A percentile compares a stretch with the other conserved stretches of the same genome.
Conservation (phyloP, 2,329 filamentous ascomycete species). For the Akanthomyces lecanii region DNA sequence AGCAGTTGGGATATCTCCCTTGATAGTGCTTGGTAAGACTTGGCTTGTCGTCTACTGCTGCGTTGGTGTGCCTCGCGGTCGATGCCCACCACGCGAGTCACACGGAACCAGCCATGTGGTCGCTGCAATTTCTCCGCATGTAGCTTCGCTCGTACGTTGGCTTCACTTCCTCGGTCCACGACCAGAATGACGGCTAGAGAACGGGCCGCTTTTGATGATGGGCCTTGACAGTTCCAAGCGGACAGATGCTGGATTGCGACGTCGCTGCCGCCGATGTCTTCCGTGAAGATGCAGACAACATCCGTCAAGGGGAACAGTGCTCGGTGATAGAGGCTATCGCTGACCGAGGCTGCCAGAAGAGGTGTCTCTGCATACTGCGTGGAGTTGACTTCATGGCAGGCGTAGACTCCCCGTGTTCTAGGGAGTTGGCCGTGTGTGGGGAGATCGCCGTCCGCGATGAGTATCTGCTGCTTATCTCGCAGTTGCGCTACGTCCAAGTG, state of each 20-base stretch:
- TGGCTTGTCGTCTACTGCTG: neutral
- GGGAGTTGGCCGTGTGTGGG: constrained; percentile 11
- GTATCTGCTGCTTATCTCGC: neutral
- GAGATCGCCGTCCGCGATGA: constrained; percentile 13
- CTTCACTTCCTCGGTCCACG: neutral
- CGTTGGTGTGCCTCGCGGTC: neutral
- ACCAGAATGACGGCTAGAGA: constrained; percentile 6
- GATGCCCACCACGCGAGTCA: neutral
- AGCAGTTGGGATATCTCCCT: neutral
- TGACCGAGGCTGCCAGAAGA: neutral
- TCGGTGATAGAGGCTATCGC: constrained; percentile 7
- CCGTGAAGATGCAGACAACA: constrained; percentile 13
- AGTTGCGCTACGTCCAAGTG: neutral
- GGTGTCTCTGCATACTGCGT: neutral
- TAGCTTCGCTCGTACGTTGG: neutral
- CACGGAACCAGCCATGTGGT: neutral
- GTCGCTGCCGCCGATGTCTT: constrained; percentile 14
- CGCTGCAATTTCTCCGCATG: neutral
- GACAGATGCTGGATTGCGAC: constrained; percentile 1
- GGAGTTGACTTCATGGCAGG: constrained; percentile 8
- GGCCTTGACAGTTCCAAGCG: neutral
- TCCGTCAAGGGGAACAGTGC: constrained; percentile 6
- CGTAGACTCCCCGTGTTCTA: neutral
- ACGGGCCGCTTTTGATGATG: neutral
- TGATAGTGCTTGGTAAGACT: neutral